Evolutionary conservation across 495 filamentous ascomycete species (phyloP).

Genomic region (Aeminium ludgeri): DNA sequence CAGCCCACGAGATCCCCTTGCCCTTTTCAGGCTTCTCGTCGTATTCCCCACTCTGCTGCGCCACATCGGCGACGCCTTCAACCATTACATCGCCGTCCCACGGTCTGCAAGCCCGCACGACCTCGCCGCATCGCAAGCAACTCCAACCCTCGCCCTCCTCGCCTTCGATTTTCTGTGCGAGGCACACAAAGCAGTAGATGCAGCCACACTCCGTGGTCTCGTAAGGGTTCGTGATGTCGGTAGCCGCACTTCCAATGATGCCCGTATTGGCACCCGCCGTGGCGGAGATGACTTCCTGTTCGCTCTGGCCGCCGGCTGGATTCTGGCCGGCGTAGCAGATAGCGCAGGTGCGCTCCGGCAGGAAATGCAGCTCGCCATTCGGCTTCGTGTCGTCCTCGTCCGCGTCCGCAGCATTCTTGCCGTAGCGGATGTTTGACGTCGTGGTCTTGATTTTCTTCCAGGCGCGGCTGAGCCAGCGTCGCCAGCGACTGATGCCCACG

Average conservation of each 20-base stretch:
- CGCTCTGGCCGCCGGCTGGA: slow-evolving; percentile 35
- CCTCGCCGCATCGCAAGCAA: slow-evolving; percentile 78
- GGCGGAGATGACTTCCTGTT: slow-evolving; percentile 44
- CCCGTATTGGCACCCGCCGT: slow-evolving; percentile 40
- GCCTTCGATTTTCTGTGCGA: slow-evolving; percentile 73
- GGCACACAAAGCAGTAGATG: slow-evolving; percentile 91
- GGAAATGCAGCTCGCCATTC: slow-evolving; percentile 59
- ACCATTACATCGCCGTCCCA: slow-evolving; percentile 68
- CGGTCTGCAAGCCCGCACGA: slow-evolving; percentile 76
- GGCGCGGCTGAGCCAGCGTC: slow-evolving; percentile 66
- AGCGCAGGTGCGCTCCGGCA: slow-evolving; percentile 91
- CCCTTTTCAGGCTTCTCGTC: too few relatives aligned
- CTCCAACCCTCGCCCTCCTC: slow-evolving; percentile 94
- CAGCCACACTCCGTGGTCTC: slow-evolving; percentile 82
- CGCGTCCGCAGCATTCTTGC: slow-evolving; percentile 21
- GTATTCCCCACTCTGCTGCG: too few relatives aligned
- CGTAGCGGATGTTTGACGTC: slow-evolving; percentile 32
- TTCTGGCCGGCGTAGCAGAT: slow-evolving; percentile 94
- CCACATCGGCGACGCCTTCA: too few relatives aligned
- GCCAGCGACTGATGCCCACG: slow-evolving; percentile 84
- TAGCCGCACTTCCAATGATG: slow-evolving; percentile 71
- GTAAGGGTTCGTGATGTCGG: slow-evolving; percentile 93
- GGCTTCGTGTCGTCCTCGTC: slow-evolving; percentile 35
- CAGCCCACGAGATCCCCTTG: too few relatives aligned
- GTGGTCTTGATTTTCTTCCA: slow-evolving; percentile 61